Evolutionary conservation across 2,329 filamentous ascomycete species (phyloP).

Genomic region (Pseudopyrenochaeta lycopersici): DNA sequence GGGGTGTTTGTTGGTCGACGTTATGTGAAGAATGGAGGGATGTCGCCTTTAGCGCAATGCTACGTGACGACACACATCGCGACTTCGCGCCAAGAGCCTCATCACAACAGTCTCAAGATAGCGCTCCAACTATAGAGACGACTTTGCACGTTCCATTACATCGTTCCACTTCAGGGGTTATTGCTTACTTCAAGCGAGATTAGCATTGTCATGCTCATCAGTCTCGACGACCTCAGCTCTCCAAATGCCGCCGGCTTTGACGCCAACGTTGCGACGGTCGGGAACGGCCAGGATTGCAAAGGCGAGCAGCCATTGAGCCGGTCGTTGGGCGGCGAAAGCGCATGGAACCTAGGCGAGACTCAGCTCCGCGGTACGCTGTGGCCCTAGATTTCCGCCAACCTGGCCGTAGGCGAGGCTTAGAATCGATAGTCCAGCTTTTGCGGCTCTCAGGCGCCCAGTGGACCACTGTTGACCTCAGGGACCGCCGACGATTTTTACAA

Average conservation of each 20-base stretch:
- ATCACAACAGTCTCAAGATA: not conserved
- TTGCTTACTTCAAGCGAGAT: not conserved
- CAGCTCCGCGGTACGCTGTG: constrained; percentile 6
- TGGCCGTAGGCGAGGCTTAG: not conserved
- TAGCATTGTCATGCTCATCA: not conserved
- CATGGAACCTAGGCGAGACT: constrained; percentile 9
- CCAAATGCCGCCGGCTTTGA: not conserved
- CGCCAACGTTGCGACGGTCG: not conserved
- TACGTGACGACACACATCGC: constrained; percentile 18
- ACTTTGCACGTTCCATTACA: not conserved
- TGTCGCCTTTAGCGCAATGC: not conserved
- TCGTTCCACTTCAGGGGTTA: not conserved
- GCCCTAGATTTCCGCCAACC: constrained; percentile 8
- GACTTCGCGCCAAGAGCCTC: constrained; percentile 15
- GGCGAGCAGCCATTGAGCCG: not conserved
- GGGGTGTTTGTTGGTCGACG: not conserved
- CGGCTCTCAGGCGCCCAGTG: constrained; percentile 4
- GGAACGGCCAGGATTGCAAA: not conserved
- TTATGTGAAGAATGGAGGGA: not conserved
- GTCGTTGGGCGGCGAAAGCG: not conserved
- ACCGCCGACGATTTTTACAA: constrained; percentile 3
- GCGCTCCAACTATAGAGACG: not conserved
- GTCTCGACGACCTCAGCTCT: not conserved
- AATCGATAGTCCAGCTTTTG: constrained; percentile 21
- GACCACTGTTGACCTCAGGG: constrained; percentile 4